Evolutionary conservation across 225 moss, liverwort and hornwort species (phyloP).

Genomic region (Bryum argenteum): DNA sequence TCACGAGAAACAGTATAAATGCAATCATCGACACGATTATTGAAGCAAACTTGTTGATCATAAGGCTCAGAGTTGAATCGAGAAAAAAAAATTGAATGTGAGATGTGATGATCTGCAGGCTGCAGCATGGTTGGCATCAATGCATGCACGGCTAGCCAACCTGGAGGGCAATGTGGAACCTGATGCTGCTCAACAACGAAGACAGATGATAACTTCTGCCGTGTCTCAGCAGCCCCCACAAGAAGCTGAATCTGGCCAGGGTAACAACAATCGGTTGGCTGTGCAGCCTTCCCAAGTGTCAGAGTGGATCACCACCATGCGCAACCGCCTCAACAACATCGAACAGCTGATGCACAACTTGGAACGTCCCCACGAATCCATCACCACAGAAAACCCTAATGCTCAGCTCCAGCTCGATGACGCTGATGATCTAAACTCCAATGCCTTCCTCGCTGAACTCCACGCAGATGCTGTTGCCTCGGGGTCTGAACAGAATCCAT

Average conservation of each 20-base stretch:
- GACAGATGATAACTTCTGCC: conserved; percentile 32
- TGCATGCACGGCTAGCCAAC: conserved; percentile 43
- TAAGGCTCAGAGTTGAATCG: neutral
- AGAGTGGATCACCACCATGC: conserved; percentile 47
- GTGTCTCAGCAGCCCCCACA: conserved; percentile 34
- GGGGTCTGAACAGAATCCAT: conserved; percentile 30
- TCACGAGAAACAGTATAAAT: neutral
- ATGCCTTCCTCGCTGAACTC: conserved; percentile 29
- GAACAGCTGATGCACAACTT: conserved; percentile 44
- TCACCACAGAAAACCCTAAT: conserved; percentile 18
- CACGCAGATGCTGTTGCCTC: conserved; percentile 18
- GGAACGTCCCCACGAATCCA: conserved; percentile 34
- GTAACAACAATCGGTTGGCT: conserved; percentile 19
- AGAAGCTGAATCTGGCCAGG: conserved; percentile 23
- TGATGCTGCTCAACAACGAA: conserved; percentile 30
- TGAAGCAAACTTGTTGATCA: neutral
- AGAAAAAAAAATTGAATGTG: neutral
- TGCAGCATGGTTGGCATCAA: conserved; percentile 46
- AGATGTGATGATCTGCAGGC: conserved; percentile 31
- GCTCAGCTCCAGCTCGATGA: conserved; percentile 23
- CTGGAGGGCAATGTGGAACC: conserved; percentile 27
- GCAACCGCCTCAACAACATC: conserved; percentile 46
- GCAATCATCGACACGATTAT: neutral
- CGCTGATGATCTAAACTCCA: conserved; percentile 20
- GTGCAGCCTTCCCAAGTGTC: conserved; percentile 39